These are phyloP conservation scores for Volutella citrinella DNA, from an alignment of 2,329 filamentous ascomycete genomes.

Conservation along the genomic window DNA sequence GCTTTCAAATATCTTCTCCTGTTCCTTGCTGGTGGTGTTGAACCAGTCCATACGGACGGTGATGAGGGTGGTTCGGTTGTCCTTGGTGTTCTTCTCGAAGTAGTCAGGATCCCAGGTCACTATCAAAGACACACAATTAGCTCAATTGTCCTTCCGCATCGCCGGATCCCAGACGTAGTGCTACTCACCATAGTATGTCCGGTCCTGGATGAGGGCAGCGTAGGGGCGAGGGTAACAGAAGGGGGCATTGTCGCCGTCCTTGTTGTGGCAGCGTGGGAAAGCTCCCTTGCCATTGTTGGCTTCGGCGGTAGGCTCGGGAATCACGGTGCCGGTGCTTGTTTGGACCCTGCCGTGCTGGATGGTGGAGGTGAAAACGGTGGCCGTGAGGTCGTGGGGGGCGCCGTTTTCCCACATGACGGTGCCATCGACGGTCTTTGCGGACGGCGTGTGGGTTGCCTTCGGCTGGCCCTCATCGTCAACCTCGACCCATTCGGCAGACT, in stretches of 20 bases:
- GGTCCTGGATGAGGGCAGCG: conserved; percentile 41
- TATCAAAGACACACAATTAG: conserved; percentile 20
- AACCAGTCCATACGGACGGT: conserved; percentile 40
- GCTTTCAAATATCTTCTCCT: conserved; percentile 34
- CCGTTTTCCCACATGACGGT: conserved; percentile 36
- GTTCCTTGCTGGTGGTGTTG: conserved; percentile 35
- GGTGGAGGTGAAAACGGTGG: conserved; percentile 35
- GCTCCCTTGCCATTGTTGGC: conserved; percentile 41
- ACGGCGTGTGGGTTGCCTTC: conserved; percentile 46
- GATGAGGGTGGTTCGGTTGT: conserved; percentile 30
- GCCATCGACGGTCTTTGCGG: conserved; percentile 43
- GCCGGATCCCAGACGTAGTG: too few species aligned
- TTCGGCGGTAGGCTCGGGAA: conserved; percentile 44
- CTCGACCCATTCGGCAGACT: conserved; percentile 49
- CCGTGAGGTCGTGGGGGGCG: conserved; percentile 46
- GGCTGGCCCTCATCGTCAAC: conserved; percentile 46
- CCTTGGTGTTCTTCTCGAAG: conserved; percentile 43
- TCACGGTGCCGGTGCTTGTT: conserved; percentile 41
- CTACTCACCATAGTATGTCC: conserved; percentile 49
- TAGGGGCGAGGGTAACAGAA: conserved; percentile 49
- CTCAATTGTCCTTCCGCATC: neutral
- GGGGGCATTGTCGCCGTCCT: conserved; percentile 44
- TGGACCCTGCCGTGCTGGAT: conserved; percentile 34
- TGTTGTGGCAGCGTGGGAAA: conserved; percentile 50
- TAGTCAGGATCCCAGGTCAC: conserved; percentile 56